phyloP scores from a whole-genome alignment of 2,329 filamentous ascomycete species.

The Apiospora phragmitis region DNA sequence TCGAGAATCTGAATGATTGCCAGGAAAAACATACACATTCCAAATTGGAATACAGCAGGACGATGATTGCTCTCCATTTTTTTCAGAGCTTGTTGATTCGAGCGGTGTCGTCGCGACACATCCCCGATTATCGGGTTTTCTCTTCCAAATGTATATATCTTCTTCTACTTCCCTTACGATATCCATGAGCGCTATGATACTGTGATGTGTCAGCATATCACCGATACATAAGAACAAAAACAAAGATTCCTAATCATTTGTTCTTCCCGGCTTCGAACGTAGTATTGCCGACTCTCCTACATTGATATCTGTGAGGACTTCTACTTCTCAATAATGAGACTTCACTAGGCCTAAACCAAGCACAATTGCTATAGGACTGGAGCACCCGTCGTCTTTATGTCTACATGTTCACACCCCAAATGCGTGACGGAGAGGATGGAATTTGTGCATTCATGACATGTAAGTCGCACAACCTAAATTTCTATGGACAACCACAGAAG shows the following conservation, averaged over 20 bases:
- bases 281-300: neutral
- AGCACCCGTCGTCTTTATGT: neutral
- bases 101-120: neutral
- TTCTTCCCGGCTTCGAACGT: neutral
- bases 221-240: neutral
- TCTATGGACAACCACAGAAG: no score
- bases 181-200: neutral
- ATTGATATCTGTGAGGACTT: neutral
- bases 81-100: neutral
- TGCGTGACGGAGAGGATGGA: neutral
- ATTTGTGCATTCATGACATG: neutral
- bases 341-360: neutral
- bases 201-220: neutral
- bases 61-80: neutral
- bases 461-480: no score
- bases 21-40: neutral
- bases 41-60: neutral
- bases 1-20: neutral
- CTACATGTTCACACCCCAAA: neutral
- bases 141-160: slow-evolving; percentile 5
- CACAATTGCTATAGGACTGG: neutral
- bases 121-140: neutral
- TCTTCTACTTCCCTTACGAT: neutral
- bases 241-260: neutral
- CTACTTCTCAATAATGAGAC: neutral